These are phyloP conservation scores for Talinum fruticosum DNA, from an alignment of 148 eudicot species.

Conservation along the genomic window DNA sequence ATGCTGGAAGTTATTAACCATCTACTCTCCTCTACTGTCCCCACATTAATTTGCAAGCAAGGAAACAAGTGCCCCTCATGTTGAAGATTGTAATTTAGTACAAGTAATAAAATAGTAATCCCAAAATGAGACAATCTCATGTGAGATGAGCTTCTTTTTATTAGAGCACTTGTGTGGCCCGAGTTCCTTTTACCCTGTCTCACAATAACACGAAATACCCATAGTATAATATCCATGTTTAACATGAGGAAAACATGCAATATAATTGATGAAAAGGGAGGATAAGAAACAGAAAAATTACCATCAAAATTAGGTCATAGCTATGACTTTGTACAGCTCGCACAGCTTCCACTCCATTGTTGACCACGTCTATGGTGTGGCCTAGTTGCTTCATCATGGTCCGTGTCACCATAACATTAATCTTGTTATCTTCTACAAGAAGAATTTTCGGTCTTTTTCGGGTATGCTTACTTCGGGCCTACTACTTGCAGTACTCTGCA, in stretches of 20 bases:
- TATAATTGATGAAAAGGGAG: background rate
- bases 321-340: conserved; percentile 59
- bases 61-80: background rate
- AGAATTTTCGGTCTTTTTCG: conserved; percentile 58
- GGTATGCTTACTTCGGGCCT: conserved; percentile 33
- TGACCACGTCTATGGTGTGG: conserved; percentile 66
- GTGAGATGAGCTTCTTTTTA: background rate
- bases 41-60: background rate
- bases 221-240: background rate
- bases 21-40: background rate
- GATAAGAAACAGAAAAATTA: conserved; percentile 21
- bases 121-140: background rate
- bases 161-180: background rate
- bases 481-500: conserved; percentile 48
- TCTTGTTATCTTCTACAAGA: conserved; percentile 87
- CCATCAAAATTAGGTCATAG: conserved; percentile 89
- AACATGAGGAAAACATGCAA: background rate
- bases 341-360: conserved; percentile 87
- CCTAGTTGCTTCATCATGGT: conserved; percentile 86
- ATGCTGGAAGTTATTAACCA: background rate
- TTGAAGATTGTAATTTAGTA: background rate
- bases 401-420: conserved; percentile 80
- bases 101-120: background rate
- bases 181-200: no score
- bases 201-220: no score